Evolutionary conservation across 2,329 filamentous ascomycete genomes (phyloP).

Genomic region (Penicillium sp.): DNA sequence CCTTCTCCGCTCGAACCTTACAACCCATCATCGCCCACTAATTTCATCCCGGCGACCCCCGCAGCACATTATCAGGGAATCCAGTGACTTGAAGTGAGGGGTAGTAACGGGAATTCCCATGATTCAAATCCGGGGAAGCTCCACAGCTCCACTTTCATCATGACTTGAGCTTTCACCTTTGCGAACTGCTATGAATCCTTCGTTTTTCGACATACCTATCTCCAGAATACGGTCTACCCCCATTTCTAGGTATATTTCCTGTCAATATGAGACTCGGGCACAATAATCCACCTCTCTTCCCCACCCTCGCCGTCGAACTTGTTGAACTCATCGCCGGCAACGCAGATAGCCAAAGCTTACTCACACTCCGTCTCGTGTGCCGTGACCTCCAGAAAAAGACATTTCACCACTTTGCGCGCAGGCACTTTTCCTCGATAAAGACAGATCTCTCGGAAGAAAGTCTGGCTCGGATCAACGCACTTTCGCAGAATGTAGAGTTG

Average conservation of each 20-base stretch:
- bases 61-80: neutral
- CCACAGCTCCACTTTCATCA: slow-evolving; percentile 11
- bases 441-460: slow-evolving; percentile 28
- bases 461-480: slow-evolving; percentile 19
- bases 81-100: slow-evolving; percentile 14
- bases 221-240: neutral
- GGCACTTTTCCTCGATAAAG: slow-evolving; percentile 25
- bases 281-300: neutral
- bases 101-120: neutral
- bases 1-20: neutral
- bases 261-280: neutral
- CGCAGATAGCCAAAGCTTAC: slow-evolving; percentile 14
- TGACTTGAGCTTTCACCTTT: neutral
- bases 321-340: slow-evolving; percentile 21
- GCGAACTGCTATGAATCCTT: neutral
- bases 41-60: neutral
- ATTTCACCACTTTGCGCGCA: slow-evolving; percentile 27
- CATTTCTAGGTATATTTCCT: neutral
- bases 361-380: slow-evolving; percentile 24
- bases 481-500: slow-evolving; percentile 19
- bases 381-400: slow-evolving; percentile 26
- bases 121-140: slow-evolving; percentile 17
- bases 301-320: slow-evolving; percentile 24
- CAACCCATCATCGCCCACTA: neutral
- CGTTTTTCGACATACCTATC: neutral